A percentile compares a stretch with the other conserved stretches of the same genome.
phyloP scores from a whole-genome alignment of 768 basidiomycete species.

The Naganishia kalamii region DNA sequence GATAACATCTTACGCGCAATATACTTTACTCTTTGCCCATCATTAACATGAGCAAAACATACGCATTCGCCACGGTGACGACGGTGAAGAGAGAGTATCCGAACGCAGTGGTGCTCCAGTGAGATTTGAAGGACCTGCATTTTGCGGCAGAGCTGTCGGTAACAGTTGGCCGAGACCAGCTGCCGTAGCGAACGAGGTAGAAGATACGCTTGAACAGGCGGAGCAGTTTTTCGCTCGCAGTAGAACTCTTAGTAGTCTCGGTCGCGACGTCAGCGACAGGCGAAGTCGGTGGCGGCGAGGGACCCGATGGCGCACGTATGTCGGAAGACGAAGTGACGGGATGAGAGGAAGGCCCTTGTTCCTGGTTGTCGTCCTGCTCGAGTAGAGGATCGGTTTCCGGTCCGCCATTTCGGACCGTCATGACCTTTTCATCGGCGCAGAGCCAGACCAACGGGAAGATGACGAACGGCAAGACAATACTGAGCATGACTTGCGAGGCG shows the following conservation, averaged over 20 bases:
- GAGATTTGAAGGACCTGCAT: constrained; percentile 11
- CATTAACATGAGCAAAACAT: constrained; percentile 16
- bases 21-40: neutral
- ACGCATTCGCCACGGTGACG: constrained; percentile 16
- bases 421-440: constrained; percentile 61
- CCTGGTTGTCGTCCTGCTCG: neutral
- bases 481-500: constrained; percentile 73
- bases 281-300: no score
- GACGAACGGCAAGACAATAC: constrained; percentile 77
- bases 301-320: no score
- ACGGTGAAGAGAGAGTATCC: constrained; percentile 18
- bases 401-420: constrained; percentile 51
- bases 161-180: neutral
- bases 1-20: no score
- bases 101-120: constrained; percentile 18
- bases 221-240: neutral
- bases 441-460: constrained; percentile 72
- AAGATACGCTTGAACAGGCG: neutral
- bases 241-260: neutral
- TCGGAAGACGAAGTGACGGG: neutral
- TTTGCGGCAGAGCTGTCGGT: neutral
- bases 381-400: neutral
- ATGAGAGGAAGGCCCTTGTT: neutral
- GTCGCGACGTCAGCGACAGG: neutral
- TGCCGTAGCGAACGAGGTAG: neutral